These are phyloP conservation scores for Coemansia sp. DNA, from an alignment of 192 early-diverging fungal species.

Conservation along the genomic window DNA sequence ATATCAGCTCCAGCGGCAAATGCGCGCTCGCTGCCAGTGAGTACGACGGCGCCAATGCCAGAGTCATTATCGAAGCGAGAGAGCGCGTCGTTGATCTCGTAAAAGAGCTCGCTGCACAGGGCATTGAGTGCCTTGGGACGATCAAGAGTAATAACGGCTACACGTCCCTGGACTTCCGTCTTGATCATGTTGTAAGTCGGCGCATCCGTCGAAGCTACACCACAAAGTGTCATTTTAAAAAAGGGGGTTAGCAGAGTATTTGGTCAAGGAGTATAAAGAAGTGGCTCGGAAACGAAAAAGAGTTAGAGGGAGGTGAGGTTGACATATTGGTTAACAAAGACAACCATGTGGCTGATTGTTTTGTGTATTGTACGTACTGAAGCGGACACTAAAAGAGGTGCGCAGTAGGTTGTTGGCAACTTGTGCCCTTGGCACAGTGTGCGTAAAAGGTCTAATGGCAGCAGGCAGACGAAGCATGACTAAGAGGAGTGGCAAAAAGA, in stretches of 20 bases:
- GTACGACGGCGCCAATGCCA: conserved; percentile 83
- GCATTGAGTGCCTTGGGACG: conserved; percentile 97
- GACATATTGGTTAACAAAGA: too few species aligned
- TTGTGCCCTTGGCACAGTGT: neutral
- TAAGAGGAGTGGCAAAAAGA: neutral
- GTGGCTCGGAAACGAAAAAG: neutral
- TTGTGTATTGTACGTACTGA: conserved; percentile 17
- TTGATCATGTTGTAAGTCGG: conserved; percentile 56
- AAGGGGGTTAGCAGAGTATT: neutral
- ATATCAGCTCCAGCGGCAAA: conserved; percentile 99
- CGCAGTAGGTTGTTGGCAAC: conserved; percentile 5
- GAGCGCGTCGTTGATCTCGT: conserved; percentile 88
- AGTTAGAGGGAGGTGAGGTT: neutral
- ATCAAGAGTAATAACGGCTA: conserved; percentile 88
- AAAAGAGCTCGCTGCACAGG: conserved; percentile 87
- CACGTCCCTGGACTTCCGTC: conserved; percentile 72
- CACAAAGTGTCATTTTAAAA: neutral
- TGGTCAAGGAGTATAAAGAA: neutral
- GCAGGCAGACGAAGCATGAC: conserved; percentile 29
- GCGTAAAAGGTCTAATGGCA: conserved; percentile 1
- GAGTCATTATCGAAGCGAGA: conserved; percentile 72
- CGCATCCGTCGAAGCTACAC: conserved; percentile 32
- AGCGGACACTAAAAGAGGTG: conserved; percentile 13
- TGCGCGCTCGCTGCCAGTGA: conserved; percentile 93
- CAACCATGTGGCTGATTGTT: neutral